A percentile compares a stretch with the other conserved stretches of the same genome.
These are phyloP conservation scores for Trapa incisa DNA, from an alignment of 345 rosid species.

Conservation along the genomic window DNA sequence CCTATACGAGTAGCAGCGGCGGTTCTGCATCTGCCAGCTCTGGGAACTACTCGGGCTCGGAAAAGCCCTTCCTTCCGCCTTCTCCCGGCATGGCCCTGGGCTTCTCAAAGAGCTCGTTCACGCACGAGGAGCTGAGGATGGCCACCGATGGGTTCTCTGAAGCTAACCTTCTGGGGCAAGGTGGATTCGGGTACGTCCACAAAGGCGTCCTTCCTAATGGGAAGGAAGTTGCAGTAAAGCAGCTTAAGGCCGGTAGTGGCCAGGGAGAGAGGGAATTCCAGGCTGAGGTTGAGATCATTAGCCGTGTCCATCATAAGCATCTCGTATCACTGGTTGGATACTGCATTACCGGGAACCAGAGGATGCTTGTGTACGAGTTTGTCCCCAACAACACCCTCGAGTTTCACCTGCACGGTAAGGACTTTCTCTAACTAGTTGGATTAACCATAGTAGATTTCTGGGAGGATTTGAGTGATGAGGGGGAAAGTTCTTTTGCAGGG, in stretches of 20 bases:
- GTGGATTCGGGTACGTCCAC: slow-evolving; percentile 59
- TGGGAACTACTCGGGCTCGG: slow-evolving; percentile 45
- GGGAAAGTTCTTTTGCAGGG: slow-evolving; percentile 23
- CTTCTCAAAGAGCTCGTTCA: slow-evolving; percentile 55
- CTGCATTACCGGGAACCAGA: slow-evolving; percentile 35
- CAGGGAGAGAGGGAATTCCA: slow-evolving; percentile 60
- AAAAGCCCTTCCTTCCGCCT: slow-evolving; percentile 43
- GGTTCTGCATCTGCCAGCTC: slow-evolving; percentile 20
- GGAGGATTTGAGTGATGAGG: slow-evolving; percentile 8
- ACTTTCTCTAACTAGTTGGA: not conserved
- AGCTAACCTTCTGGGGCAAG: slow-evolving; percentile 55
- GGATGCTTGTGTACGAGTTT: slow-evolving; percentile 67
- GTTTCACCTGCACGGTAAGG: slow-evolving; percentile 54
- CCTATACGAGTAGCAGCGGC: slow-evolving; percentile 45
- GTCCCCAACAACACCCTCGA: slow-evolving; percentile 51
- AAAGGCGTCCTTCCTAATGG: slow-evolving; percentile 56
- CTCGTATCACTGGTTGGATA: slow-evolving; percentile 63
- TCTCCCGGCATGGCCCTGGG: slow-evolving; percentile 46
- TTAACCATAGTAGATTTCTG: not conserved
- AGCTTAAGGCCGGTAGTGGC: slow-evolving; percentile 48
- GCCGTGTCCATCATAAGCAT: slow-evolving; percentile 60
- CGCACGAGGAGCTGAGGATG: slow-evolving; percentile 41
- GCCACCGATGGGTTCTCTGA: slow-evolving; percentile 58
- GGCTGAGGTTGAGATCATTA: slow-evolving; percentile 59
- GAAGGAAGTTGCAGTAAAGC: slow-evolving; percentile 54